Evolutionary conservation across 257 asterid genomes (phyloP), one percentile per base, ranked within the genome.

Genomic region (Ballota nigra): DNA sequence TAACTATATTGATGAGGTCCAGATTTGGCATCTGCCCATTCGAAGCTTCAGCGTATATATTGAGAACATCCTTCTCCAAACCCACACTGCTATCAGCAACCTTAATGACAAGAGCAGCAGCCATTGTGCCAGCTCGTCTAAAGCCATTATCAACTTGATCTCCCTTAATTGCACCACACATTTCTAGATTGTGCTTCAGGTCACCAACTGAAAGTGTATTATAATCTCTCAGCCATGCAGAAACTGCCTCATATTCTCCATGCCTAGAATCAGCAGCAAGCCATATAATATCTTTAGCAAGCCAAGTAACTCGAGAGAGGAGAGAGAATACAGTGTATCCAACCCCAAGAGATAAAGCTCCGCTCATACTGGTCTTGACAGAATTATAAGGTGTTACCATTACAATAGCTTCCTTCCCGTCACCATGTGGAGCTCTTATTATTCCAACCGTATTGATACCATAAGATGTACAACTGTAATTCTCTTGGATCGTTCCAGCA

Each of bases 21-120:
- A 92, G 87, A 76, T 95, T 95, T 74, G 99, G 97, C 99, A 95
- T 92, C 85, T 95, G 99, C 68, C 99, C 97, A 11, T 95, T 95
- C 67, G 98, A 92, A 52, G 98, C 99, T 79, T 95, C 99, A 79
- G 97, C 96, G 77, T 86, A 89, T 78, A 92, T 86, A 63, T 83
- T 84, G 69, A 95, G 89, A 70, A 80, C 81, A 79, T 95, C 96
- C 75, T 83, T 89, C 70, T 81, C 96, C 64, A 81, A 75, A 43
- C 81, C 89, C 7, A 68, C 45, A 75, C 84, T 77, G 70, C 77
- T 79, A 41, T 88, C 96, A 56, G 89, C 80, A 71, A 92, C 96
- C 84, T 95, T 92, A 68, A 95, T 82, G 24, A 92, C 96, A 68
- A 95, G 92, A 12, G 97, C 99, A 78, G 98, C 99, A 28, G 98